Conservation (phyloP, 2,329 filamentous ascomycete genomes). For the Raffaelea arxii region DNA sequence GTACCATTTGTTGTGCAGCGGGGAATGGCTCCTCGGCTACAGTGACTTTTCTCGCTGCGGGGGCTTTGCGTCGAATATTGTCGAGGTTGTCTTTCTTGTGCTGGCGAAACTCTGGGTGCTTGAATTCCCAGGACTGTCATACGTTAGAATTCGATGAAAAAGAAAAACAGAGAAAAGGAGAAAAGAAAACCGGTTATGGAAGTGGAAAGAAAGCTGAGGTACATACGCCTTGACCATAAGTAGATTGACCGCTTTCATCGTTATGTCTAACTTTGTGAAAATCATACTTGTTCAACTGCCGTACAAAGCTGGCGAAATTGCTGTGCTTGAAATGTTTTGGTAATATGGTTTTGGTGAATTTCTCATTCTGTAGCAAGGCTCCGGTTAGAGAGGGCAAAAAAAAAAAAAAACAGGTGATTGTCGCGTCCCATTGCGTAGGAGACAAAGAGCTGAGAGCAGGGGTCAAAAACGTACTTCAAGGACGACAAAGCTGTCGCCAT, state of each 20-base stretch:
- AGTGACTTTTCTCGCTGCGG: conserved; percentile 67
- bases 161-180: conserved; percentile 10
- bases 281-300: conserved; percentile 93
- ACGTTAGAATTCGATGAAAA: not conserved
- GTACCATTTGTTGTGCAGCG: conserved; percentile 77
- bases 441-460: not conserved
- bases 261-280: conserved; percentile 97
- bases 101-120: conserved; percentile 89
- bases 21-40: conserved; percentile 61
- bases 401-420: not conserved
- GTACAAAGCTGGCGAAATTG: conserved; percentile 95
- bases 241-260: conserved; percentile 72
- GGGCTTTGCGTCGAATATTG: conserved; percentile 92
- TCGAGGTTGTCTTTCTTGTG: conserved; percentile 95
- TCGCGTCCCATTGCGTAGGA: not conserved
- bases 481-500: conserved; percentile 93
- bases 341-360: conserved; percentile 93
- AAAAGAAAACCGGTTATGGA: not conserved
- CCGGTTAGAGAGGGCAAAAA: conserved; percentile 8
- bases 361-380: conserved; percentile 65
- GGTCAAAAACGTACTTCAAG: conserved; percentile 59
- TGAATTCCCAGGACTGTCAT: conserved; percentile 82
- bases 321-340: conserved; percentile 99
- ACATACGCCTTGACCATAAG: conserved; percentile 68
- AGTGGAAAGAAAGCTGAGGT: not conserved